A percentile compares a stretch with the other conserved stretches of the same genome.
These are phyloP conservation scores for Circinella umbellata DNA, from an alignment of 371 early-diverging fungal genomes.

Conservation along the genomic window DNA sequence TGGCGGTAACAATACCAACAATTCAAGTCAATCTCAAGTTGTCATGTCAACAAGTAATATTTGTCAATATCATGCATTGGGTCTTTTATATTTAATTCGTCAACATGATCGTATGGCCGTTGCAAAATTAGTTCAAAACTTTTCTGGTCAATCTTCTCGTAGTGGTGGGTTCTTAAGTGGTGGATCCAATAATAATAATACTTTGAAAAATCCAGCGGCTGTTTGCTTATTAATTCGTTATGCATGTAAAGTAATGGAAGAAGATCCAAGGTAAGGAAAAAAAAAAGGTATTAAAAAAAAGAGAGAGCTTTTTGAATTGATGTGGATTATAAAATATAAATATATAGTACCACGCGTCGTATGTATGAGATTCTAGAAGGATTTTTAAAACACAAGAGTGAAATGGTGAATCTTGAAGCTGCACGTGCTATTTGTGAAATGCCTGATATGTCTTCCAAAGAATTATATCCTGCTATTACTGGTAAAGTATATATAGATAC, in stretches of 20 bases:
- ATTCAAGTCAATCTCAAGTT: conserved; percentile 40
- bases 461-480: conserved; percentile 90
- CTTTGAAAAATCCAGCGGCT: conserved; percentile 85
- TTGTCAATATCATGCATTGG: conserved; percentile 97
- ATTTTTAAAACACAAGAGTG: conserved; percentile 92
- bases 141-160: conserved; percentile 54
- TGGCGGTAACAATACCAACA: conserved; percentile 33
- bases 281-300: background rate
- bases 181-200: conserved; percentile 33
- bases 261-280: conserved; percentile 67
- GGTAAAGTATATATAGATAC: conserved; percentile 49
- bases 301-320: background rate
- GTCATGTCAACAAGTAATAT: conserved; percentile 72
- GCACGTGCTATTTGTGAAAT: conserved; percentile 95
- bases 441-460: conserved; percentile 79
- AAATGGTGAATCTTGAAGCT: conserved; percentile 97
- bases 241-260: conserved; percentile 93
- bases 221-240: conserved; percentile 93
- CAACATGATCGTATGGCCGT: conserved; percentile 98
- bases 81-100: conserved; percentile 90
- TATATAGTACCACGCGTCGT: conserved; percentile 62
- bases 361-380: conserved; percentile 88
- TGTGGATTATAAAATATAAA: no score
- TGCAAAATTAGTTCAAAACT: conserved; percentile 91
- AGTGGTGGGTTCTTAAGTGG: conserved; percentile 56